phyloP scores from a whole-genome alignment of 2,329 filamentous ascomycete genomes.

The Fusarium musae region DNA sequence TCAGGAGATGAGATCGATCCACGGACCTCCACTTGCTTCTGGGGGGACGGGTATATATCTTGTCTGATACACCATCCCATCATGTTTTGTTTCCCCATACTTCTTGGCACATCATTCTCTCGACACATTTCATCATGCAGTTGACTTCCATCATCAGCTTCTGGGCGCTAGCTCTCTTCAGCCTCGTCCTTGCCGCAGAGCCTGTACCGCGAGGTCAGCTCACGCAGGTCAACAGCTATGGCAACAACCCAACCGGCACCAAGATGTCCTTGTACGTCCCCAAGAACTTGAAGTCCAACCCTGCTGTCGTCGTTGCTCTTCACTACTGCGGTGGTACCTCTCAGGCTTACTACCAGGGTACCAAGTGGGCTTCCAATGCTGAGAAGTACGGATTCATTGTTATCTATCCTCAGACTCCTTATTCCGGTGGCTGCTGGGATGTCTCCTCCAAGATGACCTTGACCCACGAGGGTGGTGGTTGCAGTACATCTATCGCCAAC shows the following conservation, averaged over 20 bases:
- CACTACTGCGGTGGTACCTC: constrained; percentile 5
- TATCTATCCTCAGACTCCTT: constrained; percentile 19
- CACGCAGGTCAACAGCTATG: constrained; percentile 2
- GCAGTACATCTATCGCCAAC: constrained; percentile 15
- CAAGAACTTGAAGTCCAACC: constrained; percentile 13
- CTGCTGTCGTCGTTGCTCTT: constrained; percentile 17
- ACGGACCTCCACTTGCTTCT: not conserved
- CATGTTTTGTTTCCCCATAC: not conserved
- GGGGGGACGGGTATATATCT: not conserved
- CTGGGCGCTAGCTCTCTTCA: constrained; percentile 15
- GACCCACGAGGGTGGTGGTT: constrained; percentile 9
- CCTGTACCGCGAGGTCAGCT: constrained; percentile 5
- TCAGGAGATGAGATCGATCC: not conserved
- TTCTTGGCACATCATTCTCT: constrained; percentile 12
- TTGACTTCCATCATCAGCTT: constrained; percentile 15
- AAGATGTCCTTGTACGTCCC: constrained; percentile 19
- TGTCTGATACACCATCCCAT: not conserved
- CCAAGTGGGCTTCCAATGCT: constrained; percentile 15
- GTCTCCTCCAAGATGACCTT: constrained; percentile 18
- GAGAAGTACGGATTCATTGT: constrained; percentile 22
- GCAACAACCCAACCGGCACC: constrained; percentile 15
- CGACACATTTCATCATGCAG: not conserved
- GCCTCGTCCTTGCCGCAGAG: not conserved
- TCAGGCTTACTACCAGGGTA: constrained; percentile 11
- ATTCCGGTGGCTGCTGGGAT: constrained; percentile 18